phyloP scores from a whole-genome alignment of 2,329 filamentous ascomycete species.

The Gaeumannomyces tritici region DNA sequence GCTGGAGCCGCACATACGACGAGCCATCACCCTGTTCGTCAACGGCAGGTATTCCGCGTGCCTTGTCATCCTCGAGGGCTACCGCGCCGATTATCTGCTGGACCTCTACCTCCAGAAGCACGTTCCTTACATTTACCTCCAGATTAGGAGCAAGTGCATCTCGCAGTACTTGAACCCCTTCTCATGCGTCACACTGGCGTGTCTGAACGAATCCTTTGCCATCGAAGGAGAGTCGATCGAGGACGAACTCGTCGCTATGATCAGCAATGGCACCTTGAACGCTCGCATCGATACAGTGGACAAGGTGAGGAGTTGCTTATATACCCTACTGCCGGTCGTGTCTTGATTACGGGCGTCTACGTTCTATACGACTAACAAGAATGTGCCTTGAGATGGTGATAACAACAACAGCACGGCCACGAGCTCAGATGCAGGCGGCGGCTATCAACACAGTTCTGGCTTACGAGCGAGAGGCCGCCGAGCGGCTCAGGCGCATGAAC shows the following conservation, averaged over 20 bases:
- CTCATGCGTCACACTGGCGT: slow-evolving; percentile 72
- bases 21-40: slow-evolving; percentile 81
- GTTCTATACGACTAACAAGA: not conserved
- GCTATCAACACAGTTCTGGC: slow-evolving; percentile 58
- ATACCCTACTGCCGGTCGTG: not conserved
- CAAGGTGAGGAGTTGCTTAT: slow-evolving; percentile 31
- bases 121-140: slow-evolving; percentile 57
- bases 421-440: slow-evolving; percentile 59
- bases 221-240: slow-evolving; percentile 54
- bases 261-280: slow-evolving; percentile 59
- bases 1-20: slow-evolving; percentile 86
- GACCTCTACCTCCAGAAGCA: slow-evolving; percentile 78
- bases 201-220: slow-evolving; percentile 69
- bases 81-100: slow-evolving; percentile 78
- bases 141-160: slow-evolving; percentile 84
- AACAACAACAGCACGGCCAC: slow-evolving; percentile 56
- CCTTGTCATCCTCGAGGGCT: slow-evolving; percentile 70
- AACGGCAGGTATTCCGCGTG: slow-evolving; percentile 83
- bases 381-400: slow-evolving; percentile 52
- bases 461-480: slow-evolving; percentile 66
- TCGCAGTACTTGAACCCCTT: slow-evolving; percentile 89
- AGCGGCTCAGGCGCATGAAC: slow-evolving; percentile 70
- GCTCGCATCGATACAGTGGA: slow-evolving; percentile 81
- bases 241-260: slow-evolving; percentile 69
- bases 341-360: not conserved